phyloP scores from a whole-genome alignment of 805 yeast species.

The Grigorovia transvaalensis region DNA sequence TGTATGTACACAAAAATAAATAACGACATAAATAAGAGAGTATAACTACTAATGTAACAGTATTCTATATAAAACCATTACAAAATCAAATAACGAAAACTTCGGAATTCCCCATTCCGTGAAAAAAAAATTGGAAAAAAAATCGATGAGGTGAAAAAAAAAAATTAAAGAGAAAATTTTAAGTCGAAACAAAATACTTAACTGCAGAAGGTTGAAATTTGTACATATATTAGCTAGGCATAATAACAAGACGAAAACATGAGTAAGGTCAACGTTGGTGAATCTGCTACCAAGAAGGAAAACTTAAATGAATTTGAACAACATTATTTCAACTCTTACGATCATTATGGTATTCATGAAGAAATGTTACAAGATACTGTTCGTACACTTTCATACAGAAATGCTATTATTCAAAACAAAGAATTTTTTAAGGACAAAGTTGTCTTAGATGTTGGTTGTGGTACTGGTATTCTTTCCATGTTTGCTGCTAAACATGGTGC shows the following conservation, averaged over 20 bases:
- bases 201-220: background rate
- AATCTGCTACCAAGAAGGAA: constrained; percentile 58
- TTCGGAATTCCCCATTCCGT: background rate
- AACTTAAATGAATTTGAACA: constrained; percentile 67
- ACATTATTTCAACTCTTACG: constrained; percentile 91
- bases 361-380: constrained; percentile 96
- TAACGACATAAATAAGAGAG: too few species aligned
- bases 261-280: constrained; percentile 19
- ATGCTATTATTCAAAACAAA: constrained; percentile 84
- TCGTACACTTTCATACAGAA: constrained; percentile 83
- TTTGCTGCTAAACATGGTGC: constrained; percentile 99
- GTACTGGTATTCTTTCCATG: constrained; percentile 96
- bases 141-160: background rate
- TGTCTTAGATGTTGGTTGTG: constrained; percentile 97
- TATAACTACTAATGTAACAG: background rate
- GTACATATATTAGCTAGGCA: too few species aligned
- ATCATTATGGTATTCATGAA: constrained; percentile 96
- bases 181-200: background rate
- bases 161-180: background rate
- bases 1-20: background rate
- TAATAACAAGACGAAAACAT: constrained; percentile 1
- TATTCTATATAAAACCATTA: too few species aligned
- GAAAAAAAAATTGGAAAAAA: background rate
- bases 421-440: constrained; percentile 84
- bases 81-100: too few species aligned